Base-by-base conservation (phyloP, 2,329 filamentous ascomycete genomes). In the Colletotrichum brevisporum region DNA sequence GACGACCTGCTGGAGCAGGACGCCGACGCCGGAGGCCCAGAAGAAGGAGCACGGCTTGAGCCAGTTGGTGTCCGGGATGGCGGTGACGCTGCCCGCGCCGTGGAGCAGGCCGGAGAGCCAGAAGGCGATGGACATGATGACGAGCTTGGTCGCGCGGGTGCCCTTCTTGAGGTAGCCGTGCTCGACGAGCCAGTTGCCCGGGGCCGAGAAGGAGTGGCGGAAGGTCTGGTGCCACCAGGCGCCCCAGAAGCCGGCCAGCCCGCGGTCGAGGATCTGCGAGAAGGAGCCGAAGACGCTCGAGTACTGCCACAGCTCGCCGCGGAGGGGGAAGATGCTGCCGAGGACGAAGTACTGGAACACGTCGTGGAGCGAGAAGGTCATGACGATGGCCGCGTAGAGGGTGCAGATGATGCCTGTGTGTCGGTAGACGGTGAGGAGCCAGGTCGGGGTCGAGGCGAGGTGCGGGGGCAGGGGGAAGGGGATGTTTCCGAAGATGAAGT, bases 221-320 rank as follows among this genome's bases (percentile, higher is more conserved):
- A 97, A 97, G 3, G 91, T 91, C 80, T 98, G 95, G 78, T 98
- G 95, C 95, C 95, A 98, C 86, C 90, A 95, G 24, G 84, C 85
- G 52, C 92, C 91, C 95, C 95, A 98, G 80, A 91, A 92, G 1
- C 94, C 95, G 1, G 88, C 86, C 2, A 98, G 83, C 0, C 95
- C 95, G 67, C 89, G 84, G 70, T 94, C 88, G 12, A 91, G 79
- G 2, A 95, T 83, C 27, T 83, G 80, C 0, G 74, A 74, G 63
- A 86, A 81, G 21, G 83, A 83, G 13, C 92, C 91, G 68, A 90
- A 85, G 5, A 87, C 82, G 36, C 87, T 80, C 1, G 89, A 83
- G 69, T 85, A 83, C 56, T 84, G 82, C 87, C 86, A 89, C 2
- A 88, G 79, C 54, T 86, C 81, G 8, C 77, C 78, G 51, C 83